Base-by-base conservation (phyloP, 768 basidiomycete genomes). In the Russula ochroleuca region DNA sequence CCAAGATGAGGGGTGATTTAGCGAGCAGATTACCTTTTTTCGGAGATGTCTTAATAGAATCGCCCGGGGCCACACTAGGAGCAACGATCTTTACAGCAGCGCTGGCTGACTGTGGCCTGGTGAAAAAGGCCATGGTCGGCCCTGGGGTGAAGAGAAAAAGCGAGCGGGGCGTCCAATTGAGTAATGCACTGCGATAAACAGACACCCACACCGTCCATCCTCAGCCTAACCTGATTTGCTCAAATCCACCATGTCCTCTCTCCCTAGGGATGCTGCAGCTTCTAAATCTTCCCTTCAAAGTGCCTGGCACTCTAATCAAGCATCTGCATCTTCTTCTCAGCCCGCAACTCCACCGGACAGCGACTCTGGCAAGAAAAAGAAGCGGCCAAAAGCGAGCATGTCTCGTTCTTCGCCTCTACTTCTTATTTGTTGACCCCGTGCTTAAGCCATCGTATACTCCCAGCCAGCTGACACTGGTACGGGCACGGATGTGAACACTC, bases 381-480 rank as follows among this genome's bases (percentile, higher is more conserved):
- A 85, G 64, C 74, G 76, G 57, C 85, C 85, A 69, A 88, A 87
- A 74, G 75, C 82, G 59, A 87, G 86, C 83, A 76, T 69, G 82
- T 75, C 68, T 69, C 65, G 66, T 62, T 37, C 62, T 67, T 68
- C 65, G 68, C 62, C 70, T 60, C 65, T 60, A 38, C 4, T 23
- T 45, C 60, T 52, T 40, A 54, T 47, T 58, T 65, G 61, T 65
- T 61, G 64, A 70, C 67, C 64, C 67, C 56, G 56, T 47, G 50
- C 51, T 56, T 40, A 57, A 90, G 90, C 83, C 76, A 78, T 90
- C 68, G 88, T 91, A 17, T 92, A 86, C 73, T 91, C 92, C 14
- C 92, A 94, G 73, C 91, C 93, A 17, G 86, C 87, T n/a, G 86
- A 93, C 71, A 91, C 88, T 1, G 89, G 89, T 6, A 83, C 85